Percentiles rank a stretch among this genome's conserved stretches.
phyloP scores from a whole-genome alignment of 1,284 basidiomycete genomes.

The Caloboletus firmus region DNA sequence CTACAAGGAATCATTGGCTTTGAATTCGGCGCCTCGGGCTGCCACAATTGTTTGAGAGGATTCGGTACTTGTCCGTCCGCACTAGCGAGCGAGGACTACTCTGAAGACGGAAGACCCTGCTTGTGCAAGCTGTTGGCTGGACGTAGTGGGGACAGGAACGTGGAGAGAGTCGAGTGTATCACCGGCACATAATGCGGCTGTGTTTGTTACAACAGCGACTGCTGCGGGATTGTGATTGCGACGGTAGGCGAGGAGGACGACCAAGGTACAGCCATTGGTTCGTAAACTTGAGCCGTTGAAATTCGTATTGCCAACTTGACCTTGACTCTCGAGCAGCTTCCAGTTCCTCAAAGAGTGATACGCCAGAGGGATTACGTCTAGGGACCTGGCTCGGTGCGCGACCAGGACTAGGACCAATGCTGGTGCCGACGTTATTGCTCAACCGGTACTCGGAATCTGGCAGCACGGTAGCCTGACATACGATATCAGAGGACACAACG shows the following conservation, averaged over 20 bases:
- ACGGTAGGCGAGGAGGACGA: background rate
- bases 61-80: too few species aligned
- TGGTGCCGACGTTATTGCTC: too few species aligned
- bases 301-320: conserved; percentile 90
- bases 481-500: too few species aligned
- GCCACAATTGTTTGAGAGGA: too few species aligned
- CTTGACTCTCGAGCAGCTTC: conserved; percentile 59
- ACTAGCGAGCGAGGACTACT: conserved; percentile 31
- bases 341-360: conserved; percentile 74
- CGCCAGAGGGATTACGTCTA: too few species aligned
- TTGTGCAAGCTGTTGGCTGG: conserved; percentile 19
- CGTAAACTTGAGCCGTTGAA: conserved; percentile 78
- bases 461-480: too few species aligned
- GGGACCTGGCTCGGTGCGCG: too few species aligned
- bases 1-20: too few species aligned
- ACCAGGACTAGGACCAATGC: too few species aligned
- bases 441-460: too few species aligned
- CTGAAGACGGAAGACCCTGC: conserved; percentile 23
- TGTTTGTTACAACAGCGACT: background rate
- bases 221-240: background rate
- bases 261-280: conserved; percentile 60
- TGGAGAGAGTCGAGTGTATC: conserved; percentile 8
- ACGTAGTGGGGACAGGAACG: background rate
- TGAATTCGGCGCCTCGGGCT: too few species aligned
- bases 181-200: conserved; percentile 7